phyloP scores from a whole-genome alignment of 129 eudicot genomes.

The Artemisia tridentata region DNA sequence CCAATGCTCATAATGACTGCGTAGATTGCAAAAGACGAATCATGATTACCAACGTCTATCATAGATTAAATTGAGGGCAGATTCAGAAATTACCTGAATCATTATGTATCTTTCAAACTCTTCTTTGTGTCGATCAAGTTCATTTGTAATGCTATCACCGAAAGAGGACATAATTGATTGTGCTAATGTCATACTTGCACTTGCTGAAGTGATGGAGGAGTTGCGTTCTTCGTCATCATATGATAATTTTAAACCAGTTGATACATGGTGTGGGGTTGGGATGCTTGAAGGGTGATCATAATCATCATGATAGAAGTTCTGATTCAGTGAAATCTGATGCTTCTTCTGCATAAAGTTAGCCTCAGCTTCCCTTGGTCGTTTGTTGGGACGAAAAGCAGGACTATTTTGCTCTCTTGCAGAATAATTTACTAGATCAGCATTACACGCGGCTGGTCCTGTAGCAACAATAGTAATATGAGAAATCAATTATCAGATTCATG shows the following conservation, averaged over 20 bases:
- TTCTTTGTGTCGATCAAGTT: conserved; percentile 76
- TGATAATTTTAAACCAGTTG: conserved; percentile 87
- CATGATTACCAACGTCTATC: not conserved
- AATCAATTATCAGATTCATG: conserved; percentile 10
- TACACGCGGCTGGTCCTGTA: conserved; percentile 57
- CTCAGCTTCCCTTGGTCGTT: conserved; percentile 64
- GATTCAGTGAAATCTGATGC: conserved; percentile 69
- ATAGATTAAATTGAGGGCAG: not conserved
- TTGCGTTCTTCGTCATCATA: conserved; percentile 91
- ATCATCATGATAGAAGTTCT: conserved; percentile 54
- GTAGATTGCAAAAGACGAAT: conserved; percentile 5
- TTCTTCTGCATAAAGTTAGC: conserved; percentile 59
- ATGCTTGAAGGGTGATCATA: conserved; percentile 52
- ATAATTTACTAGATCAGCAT: conserved; percentile 69
- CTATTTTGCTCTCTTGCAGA: conserved; percentile 51
- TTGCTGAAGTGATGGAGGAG: conserved; percentile 90
- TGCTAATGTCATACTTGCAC: conserved; percentile 76
- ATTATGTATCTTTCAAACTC: conserved; percentile 68
- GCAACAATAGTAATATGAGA: conserved; percentile 16
- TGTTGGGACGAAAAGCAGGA: conserved; percentile 49
- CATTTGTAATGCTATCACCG: conserved; percentile 66
- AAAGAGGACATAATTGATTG: conserved; percentile 67
- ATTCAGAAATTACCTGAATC: conserved; percentile 61
- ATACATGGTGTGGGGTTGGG: conserved; percentile 72
- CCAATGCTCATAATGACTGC: conserved; percentile 1